Conservation (phyloP, 768 basidiomycete species). For the Mycena amicta region DNA sequence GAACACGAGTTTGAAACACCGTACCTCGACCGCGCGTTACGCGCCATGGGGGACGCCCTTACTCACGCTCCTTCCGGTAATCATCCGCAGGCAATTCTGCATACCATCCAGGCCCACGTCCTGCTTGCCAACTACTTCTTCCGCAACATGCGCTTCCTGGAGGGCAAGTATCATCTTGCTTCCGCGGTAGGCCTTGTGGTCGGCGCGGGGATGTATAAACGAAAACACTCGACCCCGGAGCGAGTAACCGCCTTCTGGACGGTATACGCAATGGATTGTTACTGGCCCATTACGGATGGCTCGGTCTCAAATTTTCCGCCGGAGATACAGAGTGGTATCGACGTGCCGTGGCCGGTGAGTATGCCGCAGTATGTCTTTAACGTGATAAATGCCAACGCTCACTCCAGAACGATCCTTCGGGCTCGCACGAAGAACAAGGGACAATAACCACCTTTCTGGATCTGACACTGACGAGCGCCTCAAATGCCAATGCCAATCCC, state of each 20-base stretch:
- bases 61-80: neutral
- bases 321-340: neutral
- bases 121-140: conserved; percentile 49
- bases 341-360: neutral
- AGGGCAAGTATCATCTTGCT: conserved; percentile 44
- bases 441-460: neutral
- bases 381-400: neutral
- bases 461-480: neutral
- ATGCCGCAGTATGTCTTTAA: neutral
- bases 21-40: neutral
- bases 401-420: neutral
- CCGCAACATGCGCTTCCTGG: conserved; percentile 40
- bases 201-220: conserved; percentile 25
- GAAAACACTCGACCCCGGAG: neutral
- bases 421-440: neutral
- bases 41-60: neutral
- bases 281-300: neutral
- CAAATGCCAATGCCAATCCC: neutral
- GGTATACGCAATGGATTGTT: neutral
- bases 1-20: neutral
- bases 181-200: conserved; percentile 36
- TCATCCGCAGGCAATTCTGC: conserved; percentile 34
- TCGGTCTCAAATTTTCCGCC: neutral
- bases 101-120: conserved; percentile 40
- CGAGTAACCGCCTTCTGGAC: neutral